A percentile compares a stretch with the other conserved stretches of the same genome.
Evolutionary conservation across 495 filamentous ascomycete genomes (phyloP).

Genomic region (Penicillium simplicissimum): DNA sequence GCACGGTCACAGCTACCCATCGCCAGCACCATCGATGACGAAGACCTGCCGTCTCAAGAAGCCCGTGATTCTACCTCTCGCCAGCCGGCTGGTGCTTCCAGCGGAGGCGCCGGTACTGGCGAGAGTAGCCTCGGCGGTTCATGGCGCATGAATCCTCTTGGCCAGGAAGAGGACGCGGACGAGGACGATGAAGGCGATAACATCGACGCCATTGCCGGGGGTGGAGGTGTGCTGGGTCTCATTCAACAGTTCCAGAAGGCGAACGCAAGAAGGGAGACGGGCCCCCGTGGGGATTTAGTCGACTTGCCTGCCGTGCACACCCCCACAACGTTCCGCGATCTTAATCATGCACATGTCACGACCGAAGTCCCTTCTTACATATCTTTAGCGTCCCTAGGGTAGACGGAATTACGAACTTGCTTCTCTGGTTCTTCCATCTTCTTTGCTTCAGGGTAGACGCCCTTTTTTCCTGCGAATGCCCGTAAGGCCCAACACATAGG

Average conservation of each 20-base stretch:
- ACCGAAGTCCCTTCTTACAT: not conserved
- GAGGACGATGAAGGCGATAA: slow-evolving; percentile 52
- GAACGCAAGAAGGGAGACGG: slow-evolving; percentile 64
- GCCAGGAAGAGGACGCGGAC: slow-evolving; percentile 45
- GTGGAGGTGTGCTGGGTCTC: slow-evolving; percentile 71
- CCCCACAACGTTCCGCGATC: not conserved
- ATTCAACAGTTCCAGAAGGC: slow-evolving; percentile 90
- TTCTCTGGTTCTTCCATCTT: not conserved
- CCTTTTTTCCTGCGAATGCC: not conserved
- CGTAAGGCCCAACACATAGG: not conserved
- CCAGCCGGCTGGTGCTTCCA: slow-evolving; percentile 35
- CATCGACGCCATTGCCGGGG: slow-evolving; percentile 48
- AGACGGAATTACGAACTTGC: slow-evolving; percentile 2
- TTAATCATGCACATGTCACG: not conserved
- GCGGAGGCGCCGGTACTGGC: slow-evolving; percentile 47
- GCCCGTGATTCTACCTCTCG: slow-evolving; percentile 24
- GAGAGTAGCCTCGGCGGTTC: slow-evolving; percentile 64
- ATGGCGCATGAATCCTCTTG: slow-evolving; percentile 60
- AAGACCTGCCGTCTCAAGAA: slow-evolving; percentile 35
- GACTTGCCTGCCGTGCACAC: not conserved
- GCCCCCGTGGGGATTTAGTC: slow-evolving; percentile 40
- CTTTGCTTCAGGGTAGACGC: not conserved
- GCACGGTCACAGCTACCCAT: slow-evolving; percentile 38
- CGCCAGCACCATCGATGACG: slow-evolving; percentile 44
- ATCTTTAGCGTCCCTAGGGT: not conserved